These are phyloP conservation scores for Jatropha podagrica DNA, from an alignment of 441 rosid species.

Conservation along the genomic window DNA sequence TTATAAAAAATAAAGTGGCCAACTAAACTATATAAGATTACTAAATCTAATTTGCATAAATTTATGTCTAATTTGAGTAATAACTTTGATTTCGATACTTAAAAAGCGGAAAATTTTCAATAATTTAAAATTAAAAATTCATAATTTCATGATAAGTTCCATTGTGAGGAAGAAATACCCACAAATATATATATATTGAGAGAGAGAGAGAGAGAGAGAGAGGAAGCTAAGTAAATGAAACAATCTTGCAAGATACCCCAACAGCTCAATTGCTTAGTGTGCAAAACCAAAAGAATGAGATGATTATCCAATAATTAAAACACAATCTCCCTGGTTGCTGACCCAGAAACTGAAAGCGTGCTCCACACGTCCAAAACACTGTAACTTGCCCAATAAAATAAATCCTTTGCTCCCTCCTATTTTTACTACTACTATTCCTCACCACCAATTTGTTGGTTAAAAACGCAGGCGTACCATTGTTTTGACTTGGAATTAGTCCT, in stretches of 20 bases:
- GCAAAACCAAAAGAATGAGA: neutral
- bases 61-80: no score
- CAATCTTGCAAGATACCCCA: conserved; percentile 12
- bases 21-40: no score
- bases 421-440: neutral
- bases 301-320: neutral
- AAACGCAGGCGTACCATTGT: conserved; percentile 30
- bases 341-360: conserved; percentile 17
- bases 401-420: neutral
- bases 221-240: neutral
- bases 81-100: no score
- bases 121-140: no score
- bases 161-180: no score
- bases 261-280: neutral
- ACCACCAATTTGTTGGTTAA: neutral
- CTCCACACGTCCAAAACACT: conserved; percentile 24
- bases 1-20: no score
- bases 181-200: neutral
- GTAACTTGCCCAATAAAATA: neutral
- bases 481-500: conserved; percentile 43
- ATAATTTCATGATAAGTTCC: no score
- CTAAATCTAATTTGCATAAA: no score
- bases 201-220: neutral
- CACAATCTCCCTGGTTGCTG: conserved; percentile 8
- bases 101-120: no score